A percentile compares a stretch with the other conserved stretches of the same genome.
phyloP scores from a whole-genome alignment of 1,284 basidiomycete species.

The Ceratobasidium sp. region DNA sequence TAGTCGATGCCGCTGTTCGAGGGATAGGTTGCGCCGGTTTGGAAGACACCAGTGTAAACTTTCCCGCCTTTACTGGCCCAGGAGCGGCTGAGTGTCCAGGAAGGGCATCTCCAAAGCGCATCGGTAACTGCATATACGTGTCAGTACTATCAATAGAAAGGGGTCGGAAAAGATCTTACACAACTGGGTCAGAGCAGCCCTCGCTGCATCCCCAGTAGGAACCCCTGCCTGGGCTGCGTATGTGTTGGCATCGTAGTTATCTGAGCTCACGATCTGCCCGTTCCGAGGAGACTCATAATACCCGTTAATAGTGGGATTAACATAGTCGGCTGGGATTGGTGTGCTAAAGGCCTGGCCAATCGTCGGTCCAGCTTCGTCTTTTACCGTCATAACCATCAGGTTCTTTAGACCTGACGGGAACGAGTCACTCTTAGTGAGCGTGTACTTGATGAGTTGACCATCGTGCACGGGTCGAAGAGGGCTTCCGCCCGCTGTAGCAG shows the following conservation, averaged over 20 bases:
- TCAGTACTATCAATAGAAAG: neutral
- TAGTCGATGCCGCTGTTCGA: constrained; percentile 65
- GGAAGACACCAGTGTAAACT: constrained; percentile 75
- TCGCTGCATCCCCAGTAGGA: constrained; percentile 50
- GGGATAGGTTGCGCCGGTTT: constrained; percentile 73
- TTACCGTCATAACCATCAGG: constrained; percentile 74
- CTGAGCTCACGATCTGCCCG: constrained; percentile 59
- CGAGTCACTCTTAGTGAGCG: constrained; percentile 67
- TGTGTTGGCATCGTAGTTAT: constrained; percentile 61
- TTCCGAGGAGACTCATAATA: constrained; percentile 65
- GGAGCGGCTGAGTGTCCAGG: constrained; percentile 72
- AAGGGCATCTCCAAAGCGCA: constrained; percentile 61
- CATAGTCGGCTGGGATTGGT: constrained; percentile 56
- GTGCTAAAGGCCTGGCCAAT: constrained; percentile 57
- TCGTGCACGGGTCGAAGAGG: constrained; percentile 56
- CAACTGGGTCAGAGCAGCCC: constrained; percentile 66
- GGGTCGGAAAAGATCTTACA: constrained; percentile 50
- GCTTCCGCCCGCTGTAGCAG: constrained; percentile 64
- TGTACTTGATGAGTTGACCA: constrained; percentile 65
- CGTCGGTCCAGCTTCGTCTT: constrained; percentile 71
- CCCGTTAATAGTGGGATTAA: constrained; percentile 53
- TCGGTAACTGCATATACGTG: constrained; percentile 9
- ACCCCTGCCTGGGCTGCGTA: constrained; percentile 40
- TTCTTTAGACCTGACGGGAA: constrained; percentile 67
- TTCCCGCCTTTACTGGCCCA: constrained; percentile 71